Evolutionary conservation across 2,329 filamentous ascomycete species (phyloP), one percentile per base, ranked within the genome.

Genomic region (Cladosporium oxysporum): DNA sequence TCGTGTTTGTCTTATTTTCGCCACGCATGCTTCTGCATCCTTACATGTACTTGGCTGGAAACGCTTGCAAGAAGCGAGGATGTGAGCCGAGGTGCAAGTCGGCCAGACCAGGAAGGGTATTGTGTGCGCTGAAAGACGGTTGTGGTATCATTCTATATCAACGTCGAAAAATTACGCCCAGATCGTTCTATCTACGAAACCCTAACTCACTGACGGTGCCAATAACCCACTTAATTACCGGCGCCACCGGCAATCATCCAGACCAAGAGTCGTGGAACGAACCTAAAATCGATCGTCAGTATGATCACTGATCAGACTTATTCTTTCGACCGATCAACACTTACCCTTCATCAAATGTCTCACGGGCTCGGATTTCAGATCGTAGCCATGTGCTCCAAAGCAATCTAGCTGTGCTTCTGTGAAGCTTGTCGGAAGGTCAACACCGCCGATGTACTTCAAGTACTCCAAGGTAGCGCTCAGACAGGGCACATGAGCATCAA

Each of bases 391-490:
- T n/a, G 82, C 79, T 1, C 86, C 86, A 71, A 88, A 88, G 69
- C 83, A 87, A 71, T 88, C 85, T 74, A 88, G 76, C 76, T 88
- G 80, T 0, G 85, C 85, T 74, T 88, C 85, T 79, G 85, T 85
- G 70, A 88, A 88, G 68, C 84, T 82, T 6, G 85, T 87, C 0
- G 86, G 85, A 29, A 88, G 73, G 62, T 79, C 79, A 1, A 79
- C 81, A 16, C 82, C 81, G 5, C 79, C 80, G 16, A 79, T 80
- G 66, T 86, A 88, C 74, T 88, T 88, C 66, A 85, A 75, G 69
- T 86, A 88, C 68, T 88, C 85, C 58, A 88, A 70, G 0, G 80
- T 85, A 2, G 84, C 82, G 21, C 83, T 83, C 29, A 88, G 73
- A 3, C 81, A 79, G 0, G 85, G 85, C 2, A 87, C 77, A 59